Base-by-base conservation (phyloP, 1,139 yeast genomes). In the Arxiozyma heterogenica region DNA sequence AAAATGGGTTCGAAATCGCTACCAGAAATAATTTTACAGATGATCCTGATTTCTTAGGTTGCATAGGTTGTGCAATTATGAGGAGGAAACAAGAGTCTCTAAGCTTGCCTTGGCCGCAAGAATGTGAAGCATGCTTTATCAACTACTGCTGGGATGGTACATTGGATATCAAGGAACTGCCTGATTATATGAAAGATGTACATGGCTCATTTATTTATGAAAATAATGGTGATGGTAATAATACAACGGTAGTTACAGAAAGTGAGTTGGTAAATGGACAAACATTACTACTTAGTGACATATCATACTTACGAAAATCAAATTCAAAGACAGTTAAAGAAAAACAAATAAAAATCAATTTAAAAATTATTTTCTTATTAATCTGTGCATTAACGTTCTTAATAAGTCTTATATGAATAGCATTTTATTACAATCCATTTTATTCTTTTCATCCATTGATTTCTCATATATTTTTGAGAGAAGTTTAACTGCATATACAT, bases 21-120 rank as follows among this genome's bases (percentile, higher is more conserved):
- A 78, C 95, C 0, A 81, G 89, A 67, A 77, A 78, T 61, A 89
- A 89, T 67, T 73, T 82, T 46, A 86, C 96, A 5, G 73, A 84
- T 48, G 95, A 86, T 64, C 70, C 74, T 1, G 84, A 85, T 54
- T 90, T 90, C 84, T 76, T 80, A 51, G 79, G 86, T 6, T 91
- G 97, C 75, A 80, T 90, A 52, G 88, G 90, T 1, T 90, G 98
- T 75, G 97, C 97, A 7, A 81, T 90, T 53, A 76, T 91, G 54
- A 85, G 89, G 70, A 82, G 97, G 68, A 82, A 85, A 54, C 84
- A 85, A 66, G 95, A 89, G 72, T 78, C 95, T 64, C 72, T 77
- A 51, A 84, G 84, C 38, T 69, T 77, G 25, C 54, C 54, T 6
- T 51, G 55, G 41, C 55, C 59, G 21, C 47, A 50, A 22, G 58